Conservation (phyloP, 176 grass and related monocot species). For the Rhynchospora tenuis region DNA sequence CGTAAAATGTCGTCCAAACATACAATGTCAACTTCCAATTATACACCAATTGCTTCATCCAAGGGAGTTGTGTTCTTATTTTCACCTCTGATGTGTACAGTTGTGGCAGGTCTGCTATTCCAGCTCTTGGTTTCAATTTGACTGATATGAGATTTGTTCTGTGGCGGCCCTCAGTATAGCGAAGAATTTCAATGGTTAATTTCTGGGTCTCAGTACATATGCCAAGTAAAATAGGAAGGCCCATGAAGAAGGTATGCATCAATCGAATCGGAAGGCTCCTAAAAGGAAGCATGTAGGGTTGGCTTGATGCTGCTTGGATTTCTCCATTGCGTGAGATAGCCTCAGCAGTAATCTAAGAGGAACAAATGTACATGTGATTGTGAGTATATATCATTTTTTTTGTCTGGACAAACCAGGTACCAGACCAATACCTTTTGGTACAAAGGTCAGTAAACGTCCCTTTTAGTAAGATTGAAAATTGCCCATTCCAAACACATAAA, state of each 20-base stretch:
- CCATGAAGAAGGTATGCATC: constrained; percentile 29
- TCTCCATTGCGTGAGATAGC: constrained; percentile 22
- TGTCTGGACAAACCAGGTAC: neutral
- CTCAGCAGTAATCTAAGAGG: constrained; percentile 31
- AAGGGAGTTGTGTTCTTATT: constrained; percentile 32
- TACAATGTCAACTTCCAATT: constrained; percentile 39
- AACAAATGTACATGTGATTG: neutral
- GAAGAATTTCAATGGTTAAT: constrained; percentile 26
- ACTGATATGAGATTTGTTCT: constrained; percentile 23
- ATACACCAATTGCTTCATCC: constrained; percentile 28
- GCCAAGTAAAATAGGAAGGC: constrained; percentile 35
- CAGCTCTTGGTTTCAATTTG: constrained; percentile 36
- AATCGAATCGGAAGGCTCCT: constrained; percentile 32
- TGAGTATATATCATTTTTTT: neutral
- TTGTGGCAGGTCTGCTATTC: constrained; percentile 33
- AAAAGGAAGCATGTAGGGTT: constrained; percentile 33
- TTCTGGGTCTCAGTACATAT: constrained; percentile 27
- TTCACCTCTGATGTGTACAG: constrained; percentile 28
- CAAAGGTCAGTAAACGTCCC: neutral
- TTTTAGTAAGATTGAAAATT: neutral
- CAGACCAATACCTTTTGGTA: neutral
- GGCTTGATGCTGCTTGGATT: constrained; percentile 24
- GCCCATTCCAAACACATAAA: neutral
- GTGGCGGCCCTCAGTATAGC: constrained; percentile 16
- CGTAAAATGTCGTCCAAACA: constrained; percentile 33